Percentiles rank a stretch among this genome's conserved stretches.
Conservation (phyloP, 2,329 filamentous ascomycete genomes). For the Fusarium pseudoanthophilum region DNA sequence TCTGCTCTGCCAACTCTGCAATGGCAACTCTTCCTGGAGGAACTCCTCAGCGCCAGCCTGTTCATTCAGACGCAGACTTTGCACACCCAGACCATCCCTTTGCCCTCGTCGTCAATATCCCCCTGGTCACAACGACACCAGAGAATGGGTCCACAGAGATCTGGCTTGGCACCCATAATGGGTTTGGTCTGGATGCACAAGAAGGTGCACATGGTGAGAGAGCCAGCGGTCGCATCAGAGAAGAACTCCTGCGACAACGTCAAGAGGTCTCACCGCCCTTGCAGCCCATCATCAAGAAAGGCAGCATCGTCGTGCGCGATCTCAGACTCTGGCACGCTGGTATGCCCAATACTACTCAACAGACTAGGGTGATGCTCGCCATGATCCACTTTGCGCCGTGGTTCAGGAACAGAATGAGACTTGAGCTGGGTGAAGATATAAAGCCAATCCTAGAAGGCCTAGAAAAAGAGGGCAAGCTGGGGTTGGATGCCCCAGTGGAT, state of each 20-base stretch:
- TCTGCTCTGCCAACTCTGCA: constrained; percentile 67
- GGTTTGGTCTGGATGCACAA: constrained; percentile 52
- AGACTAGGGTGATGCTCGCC: constrained; percentile 67
- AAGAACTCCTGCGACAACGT: constrained; percentile 53
- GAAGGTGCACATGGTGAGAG: constrained; percentile 62
- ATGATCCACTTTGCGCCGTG: constrained; percentile 69
- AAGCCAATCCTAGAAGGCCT: constrained; percentile 58
- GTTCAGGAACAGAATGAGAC: constrained; percentile 66
- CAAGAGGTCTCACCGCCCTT: constrained; percentile 53
- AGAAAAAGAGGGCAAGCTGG: constrained; percentile 48
- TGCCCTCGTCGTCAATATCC: constrained; percentile 65
- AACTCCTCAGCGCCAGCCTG: constrained; percentile 60
- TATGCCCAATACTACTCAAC: constrained; percentile 65
- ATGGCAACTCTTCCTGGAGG: constrained; percentile 60
- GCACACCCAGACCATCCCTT: constrained; percentile 65
- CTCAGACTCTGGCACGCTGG: constrained; percentile 72
- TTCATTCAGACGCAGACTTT: constrained; percentile 70
- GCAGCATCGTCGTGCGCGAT: constrained; percentile 68
- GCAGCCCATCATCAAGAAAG: constrained; percentile 64
- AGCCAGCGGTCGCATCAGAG: constrained; percentile 62
- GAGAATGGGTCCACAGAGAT: constrained; percentile 67
- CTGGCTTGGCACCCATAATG: constrained; percentile 67
- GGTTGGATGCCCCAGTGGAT: constrained; percentile 61
- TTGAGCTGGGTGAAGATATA: constrained; percentile 64
- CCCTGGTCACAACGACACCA: constrained; percentile 60